Conservation (phyloP, 306 rosid species). For the Vigna reflexopilosa region DNA sequence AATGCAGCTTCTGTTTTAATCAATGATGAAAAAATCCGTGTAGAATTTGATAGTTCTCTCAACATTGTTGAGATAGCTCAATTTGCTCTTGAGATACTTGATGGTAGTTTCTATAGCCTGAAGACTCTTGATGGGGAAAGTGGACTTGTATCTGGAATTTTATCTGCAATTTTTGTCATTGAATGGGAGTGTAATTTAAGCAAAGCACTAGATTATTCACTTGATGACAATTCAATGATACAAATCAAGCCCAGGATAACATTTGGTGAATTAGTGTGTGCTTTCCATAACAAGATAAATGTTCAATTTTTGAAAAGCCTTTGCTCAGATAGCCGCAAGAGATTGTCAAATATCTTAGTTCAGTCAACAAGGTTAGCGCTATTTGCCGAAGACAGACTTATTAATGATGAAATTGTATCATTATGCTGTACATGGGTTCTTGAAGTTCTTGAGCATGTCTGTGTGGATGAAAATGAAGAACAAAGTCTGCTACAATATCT, state of each 20-base stretch:
- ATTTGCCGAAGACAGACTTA: slow-evolving; percentile 64
- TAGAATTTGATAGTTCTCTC: slow-evolving; percentile 55
- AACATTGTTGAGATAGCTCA: slow-evolving; percentile 62
- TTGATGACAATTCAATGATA: slow-evolving; percentile 54
- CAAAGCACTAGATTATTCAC: slow-evolving; percentile 49
- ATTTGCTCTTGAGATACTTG: slow-evolving; percentile 82
- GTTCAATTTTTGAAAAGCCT: slow-evolving; percentile 65
- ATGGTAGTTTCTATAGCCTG: slow-evolving; percentile 73
- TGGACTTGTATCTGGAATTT: slow-evolving; percentile 68
- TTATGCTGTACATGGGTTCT: slow-evolving; percentile 80
- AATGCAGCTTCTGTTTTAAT: slow-evolving; percentile 61
- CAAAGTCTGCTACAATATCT: slow-evolving; percentile 69
- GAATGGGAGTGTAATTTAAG: slow-evolving; percentile 74
- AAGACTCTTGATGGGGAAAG: slow-evolving; percentile 65
- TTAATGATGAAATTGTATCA: slow-evolving; percentile 56
- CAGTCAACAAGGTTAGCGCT: slow-evolving; percentile 71
- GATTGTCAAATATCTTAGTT: slow-evolving; percentile 59
- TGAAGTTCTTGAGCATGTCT: slow-evolving; percentile 67
- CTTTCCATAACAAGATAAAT: slow-evolving; percentile 61
- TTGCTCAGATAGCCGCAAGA: slow-evolving; percentile 51
- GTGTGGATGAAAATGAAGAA: slow-evolving; percentile 68
- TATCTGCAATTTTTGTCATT: slow-evolving; percentile 73
- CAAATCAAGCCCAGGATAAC: slow-evolving; percentile 57
- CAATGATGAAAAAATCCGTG: slow-evolving; percentile 46
- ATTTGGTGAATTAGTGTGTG: slow-evolving; percentile 61